Base-by-base conservation (phyloP, 352 stramenopile genomes). In the Globisporangium splendens region DNA sequence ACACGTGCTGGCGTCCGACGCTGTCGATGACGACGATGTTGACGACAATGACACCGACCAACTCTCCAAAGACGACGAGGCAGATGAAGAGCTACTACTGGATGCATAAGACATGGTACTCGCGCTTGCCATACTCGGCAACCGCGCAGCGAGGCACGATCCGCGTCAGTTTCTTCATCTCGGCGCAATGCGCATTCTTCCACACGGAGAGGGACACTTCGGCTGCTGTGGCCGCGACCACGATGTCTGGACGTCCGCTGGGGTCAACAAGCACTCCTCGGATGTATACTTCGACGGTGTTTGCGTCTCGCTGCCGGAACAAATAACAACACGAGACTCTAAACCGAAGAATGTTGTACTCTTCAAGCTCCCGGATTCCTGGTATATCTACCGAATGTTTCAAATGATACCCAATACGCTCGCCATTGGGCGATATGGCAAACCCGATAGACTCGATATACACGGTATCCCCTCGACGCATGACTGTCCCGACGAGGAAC, bases 321-420 rank as follows among this genome's bases (percentile, higher is more conserved):
- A 59, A 12, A 12, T 51, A 14, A 20, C 53, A 59, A 43, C 50
- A 43, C 17, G 53, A 59, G 14, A 59, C n/a, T 8, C 49, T 50
- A 13, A 12, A 20, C 28, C 41, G 53, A 18, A 43, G 35, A 7
- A 50, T 22, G 14, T 59, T 21, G 53, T 51, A 51, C n/a, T 59
- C 53, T 11, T 1, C n/a, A 17, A 59, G 42, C 12, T 71, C 61
- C 0, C 65, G 66, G 22, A 71, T 54, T 0, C 56, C 66, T 10
- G 71, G 62, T 1, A 86, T 42, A 0, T 73, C 63, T 1, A 87
- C 42, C 8, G 72, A 84, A 44, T 87, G 68, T 31, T 51, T 61
- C 31, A 83, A 69, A 58, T 76, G 66, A 49, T 74, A 84, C 4
- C 74, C 77, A 44, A 83, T 77, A n/a, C 65, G 72, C 44, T 86